Percentiles rank a stretch among this genome's conserved stretches.
phyloP scores from a whole-genome alignment of 2,329 filamentous ascomycete species.

The Talaromyces marneffei region DNA sequence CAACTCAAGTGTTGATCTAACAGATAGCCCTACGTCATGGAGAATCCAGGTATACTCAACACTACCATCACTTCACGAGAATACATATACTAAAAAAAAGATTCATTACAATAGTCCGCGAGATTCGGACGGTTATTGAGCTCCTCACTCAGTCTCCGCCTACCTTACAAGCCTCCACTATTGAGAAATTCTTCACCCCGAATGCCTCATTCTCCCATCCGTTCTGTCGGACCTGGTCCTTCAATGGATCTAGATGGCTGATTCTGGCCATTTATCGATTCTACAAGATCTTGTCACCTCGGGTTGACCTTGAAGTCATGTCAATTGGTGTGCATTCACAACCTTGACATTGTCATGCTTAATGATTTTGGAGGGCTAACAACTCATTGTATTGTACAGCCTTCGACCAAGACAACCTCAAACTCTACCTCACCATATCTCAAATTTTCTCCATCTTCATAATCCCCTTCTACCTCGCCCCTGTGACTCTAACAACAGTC shows the following conservation, averaged over 20 bases:
- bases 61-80: not conserved
- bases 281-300: slow-evolving; percentile 78
- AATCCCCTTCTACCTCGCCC: slow-evolving; percentile 66
- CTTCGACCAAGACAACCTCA: slow-evolving; percentile 59
- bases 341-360: not conserved
- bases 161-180: slow-evolving; percentile 56
- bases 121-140: slow-evolving; percentile 63
- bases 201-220: slow-evolving; percentile 72
- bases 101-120: slow-evolving; percentile 35
- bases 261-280: slow-evolving; percentile 68
- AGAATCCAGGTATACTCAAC: slow-evolving; percentile 1
- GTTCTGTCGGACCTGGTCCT: slow-evolving; percentile 62
- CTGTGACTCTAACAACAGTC: slow-evolving; percentile 63
- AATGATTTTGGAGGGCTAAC: not conserved
- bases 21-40: not conserved
- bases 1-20: not conserved
- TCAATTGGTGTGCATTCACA: slow-evolving; percentile 45
- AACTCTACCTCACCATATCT: slow-evolving; percentile 67
- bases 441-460: slow-evolving; percentile 75
- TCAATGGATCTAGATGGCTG: slow-evolving; percentile 59
- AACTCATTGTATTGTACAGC: slow-evolving; percentile 41
- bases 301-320: slow-evolving; percentile 62
- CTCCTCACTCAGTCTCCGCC: slow-evolving; percentile 63
- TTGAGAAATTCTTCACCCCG: slow-evolving; percentile 68
- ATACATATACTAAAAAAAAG: not conserved